Evolutionary conservation across 192 early-diverging fungal species (phyloP).

Genomic region (Phycomyces blakesleeanus): DNA sequence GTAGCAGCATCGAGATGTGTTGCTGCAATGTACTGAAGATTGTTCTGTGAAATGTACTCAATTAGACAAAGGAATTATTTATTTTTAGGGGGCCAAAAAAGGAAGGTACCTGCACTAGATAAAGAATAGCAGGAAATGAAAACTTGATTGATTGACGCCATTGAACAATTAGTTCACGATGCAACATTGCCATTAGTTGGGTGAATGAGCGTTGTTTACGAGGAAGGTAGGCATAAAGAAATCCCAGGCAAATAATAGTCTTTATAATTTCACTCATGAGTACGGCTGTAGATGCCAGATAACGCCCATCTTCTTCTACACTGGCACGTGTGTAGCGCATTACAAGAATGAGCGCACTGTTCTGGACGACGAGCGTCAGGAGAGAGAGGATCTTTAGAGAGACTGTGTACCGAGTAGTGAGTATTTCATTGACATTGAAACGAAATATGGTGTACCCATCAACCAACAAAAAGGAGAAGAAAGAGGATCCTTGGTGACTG

Average conservation of each 20-base stretch:
- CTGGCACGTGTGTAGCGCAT: constrained; percentile 83
- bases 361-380: constrained; percentile 84
- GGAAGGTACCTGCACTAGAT: constrained; percentile 77
- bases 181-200: constrained; percentile 8
- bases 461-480: too few species aligned
- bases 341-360: constrained; percentile 78
- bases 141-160: constrained; percentile 60
- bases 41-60: constrained; percentile 56
- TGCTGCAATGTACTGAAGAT: constrained; percentile 90
- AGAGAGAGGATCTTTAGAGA: constrained; percentile 86
- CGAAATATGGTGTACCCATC: too few species aligned
- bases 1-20: constrained; percentile 88
- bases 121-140: constrained; percentile 86
- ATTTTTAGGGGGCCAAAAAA: too few species aligned
- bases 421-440: background rate
- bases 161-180: constrained; percentile 33
- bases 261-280: constrained; percentile 85
- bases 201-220: constrained; percentile 20
- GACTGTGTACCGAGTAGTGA: constrained; percentile 23
- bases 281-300: constrained; percentile 87
- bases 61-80: background rate
- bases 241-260: constrained; percentile 52
- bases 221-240: constrained; percentile 25
- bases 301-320: constrained; percentile 37
- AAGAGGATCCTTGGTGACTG: too few species aligned